phyloP scores from a whole-genome alignment of 176 grass and related monocot species.

The Paspalum vaginatum region DNA sequence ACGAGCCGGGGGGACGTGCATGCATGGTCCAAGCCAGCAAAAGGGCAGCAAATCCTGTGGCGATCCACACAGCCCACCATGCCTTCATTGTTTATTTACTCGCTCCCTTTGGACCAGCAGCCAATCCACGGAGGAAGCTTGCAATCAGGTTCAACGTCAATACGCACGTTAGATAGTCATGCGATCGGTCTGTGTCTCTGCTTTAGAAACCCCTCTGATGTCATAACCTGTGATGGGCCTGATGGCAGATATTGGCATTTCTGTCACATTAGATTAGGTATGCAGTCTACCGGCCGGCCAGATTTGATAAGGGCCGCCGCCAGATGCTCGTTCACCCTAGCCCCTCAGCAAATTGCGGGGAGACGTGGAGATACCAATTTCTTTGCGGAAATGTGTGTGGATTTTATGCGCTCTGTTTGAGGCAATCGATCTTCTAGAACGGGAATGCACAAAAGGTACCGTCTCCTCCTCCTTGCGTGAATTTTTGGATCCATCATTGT shows the following conservation, averaged over 20 bases:
- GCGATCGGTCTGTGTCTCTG: neutral
- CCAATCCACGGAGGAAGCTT: constrained; percentile 16
- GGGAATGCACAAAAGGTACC: neutral
- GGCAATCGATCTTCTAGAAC: neutral
- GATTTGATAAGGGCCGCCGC: no score
- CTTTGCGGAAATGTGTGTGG: neutral
- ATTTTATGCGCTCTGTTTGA: neutral
- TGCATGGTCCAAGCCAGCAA: constrained; percentile 17
- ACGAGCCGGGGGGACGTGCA: constrained; percentile 12
- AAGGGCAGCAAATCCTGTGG: neutral
- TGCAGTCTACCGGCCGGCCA: neutral
- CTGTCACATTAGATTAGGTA: neutral
- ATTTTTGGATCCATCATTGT: neutral
- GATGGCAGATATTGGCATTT: constrained; percentile 28
- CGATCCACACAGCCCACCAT: neutral
- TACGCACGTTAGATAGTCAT: neutral
- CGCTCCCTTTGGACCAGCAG: constrained; percentile 18
- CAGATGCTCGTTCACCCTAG: neutral
- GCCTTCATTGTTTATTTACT: constrained; percentile 9
- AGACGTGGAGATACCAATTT: neutral
- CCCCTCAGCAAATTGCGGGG: no score
- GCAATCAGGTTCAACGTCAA: constrained; percentile 21
- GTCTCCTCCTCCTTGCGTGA: neutral
- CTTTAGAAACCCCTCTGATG: constrained; percentile 5
- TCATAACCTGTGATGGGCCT: neutral